Base-by-base conservation (phyloP, 1,284 basidiomycete genomes). In the Calocybe gambosa region DNA sequence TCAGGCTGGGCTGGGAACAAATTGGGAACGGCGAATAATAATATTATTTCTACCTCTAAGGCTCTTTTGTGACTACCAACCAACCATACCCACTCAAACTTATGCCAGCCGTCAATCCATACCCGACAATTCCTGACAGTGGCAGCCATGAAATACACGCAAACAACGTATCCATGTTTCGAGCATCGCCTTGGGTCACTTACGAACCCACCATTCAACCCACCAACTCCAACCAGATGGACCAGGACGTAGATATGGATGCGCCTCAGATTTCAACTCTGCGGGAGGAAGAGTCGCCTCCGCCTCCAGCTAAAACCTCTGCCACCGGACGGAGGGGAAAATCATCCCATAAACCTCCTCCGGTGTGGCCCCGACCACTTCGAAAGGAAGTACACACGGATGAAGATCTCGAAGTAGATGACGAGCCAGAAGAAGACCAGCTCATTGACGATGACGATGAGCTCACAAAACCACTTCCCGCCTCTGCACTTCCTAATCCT, bases 211-310 rank as follows among this genome's bases (percentile, higher is more conserved):
- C 57, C 47, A 43, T 52, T 15, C 52, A 52, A 44, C 46, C 53
- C 51, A 52, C 58, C 50, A 41, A 57, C 55, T 43, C 55, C 50
- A 47, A 54, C 53, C 53, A 60, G 18, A 71, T 72, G 68, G 73
- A 75, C 58, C 67, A 71, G 41, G 77, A 80, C 53, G 63, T 75
- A 29, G 80, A 84, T 53, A 86, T 87, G 82, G 86, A 87, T 41
- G 82, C 85, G 25, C 85, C 85, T 33, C 79, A 80, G 55, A 89
- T 89, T 45, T 88, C 85, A 21, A 87, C 80, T 25, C 74, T 89
- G 20, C 70, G 70, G 25, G 82, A 86, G 38, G 85, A 87, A 51
- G 71, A 75, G 8, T 77, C 77, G 20, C 82, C 86, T 39, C 81
- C 85, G 10, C 78, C 82, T 4, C 62, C 63, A 18, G 63, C 64